Percentiles rank a stretch among this genome's conserved stretches.
Evolutionary conservation across 208 protist genomes (phyloP).

Genomic region (Leishmania turanica): DNA sequence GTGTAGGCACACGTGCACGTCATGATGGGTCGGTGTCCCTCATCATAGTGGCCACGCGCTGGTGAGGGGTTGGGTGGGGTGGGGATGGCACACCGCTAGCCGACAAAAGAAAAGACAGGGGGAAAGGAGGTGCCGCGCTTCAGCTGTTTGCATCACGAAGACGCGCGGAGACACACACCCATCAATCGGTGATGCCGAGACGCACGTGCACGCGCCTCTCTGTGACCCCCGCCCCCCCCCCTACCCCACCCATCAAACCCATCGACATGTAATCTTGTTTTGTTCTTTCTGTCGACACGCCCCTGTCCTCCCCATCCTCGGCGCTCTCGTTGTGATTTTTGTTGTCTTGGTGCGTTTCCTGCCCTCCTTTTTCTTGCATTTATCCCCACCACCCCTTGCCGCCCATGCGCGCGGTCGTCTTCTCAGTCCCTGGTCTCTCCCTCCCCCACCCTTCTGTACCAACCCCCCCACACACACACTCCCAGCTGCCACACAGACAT

Average conservation of each 20-base stretch:
- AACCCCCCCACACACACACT: not conserved
- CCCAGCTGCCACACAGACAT: not conserved
- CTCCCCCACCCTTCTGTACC: not conserved
- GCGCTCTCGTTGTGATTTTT: not conserved
- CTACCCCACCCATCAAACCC: not conserved
- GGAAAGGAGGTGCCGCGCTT: not conserved
- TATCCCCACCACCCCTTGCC: not conserved
- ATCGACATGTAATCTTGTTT: not conserved
- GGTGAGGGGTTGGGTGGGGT: not conserved
- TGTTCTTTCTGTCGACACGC: not conserved
- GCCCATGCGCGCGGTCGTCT: not conserved
- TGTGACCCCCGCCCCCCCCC: too few relatives aligned
- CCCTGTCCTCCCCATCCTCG: too few relatives aligned
- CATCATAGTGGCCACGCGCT: not conserved
- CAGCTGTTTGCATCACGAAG: not conserved
- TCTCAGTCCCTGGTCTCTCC: not conserved
- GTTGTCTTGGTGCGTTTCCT: not conserved
- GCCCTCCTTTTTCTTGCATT: not conserved
- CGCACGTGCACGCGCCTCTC: not conserved
- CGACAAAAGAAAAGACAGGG: not conserved
- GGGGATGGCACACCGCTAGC: too few relatives aligned
- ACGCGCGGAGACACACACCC: not conserved
- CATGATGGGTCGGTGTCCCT: not conserved
- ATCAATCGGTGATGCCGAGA: not conserved
- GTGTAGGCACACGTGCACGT: not conserved